Evolutionary conservation across 768 basidiomycete species (phyloP), one percentile per base, ranked within the genome.

Genomic region (Gloeophyllum trabeum): DNA sequence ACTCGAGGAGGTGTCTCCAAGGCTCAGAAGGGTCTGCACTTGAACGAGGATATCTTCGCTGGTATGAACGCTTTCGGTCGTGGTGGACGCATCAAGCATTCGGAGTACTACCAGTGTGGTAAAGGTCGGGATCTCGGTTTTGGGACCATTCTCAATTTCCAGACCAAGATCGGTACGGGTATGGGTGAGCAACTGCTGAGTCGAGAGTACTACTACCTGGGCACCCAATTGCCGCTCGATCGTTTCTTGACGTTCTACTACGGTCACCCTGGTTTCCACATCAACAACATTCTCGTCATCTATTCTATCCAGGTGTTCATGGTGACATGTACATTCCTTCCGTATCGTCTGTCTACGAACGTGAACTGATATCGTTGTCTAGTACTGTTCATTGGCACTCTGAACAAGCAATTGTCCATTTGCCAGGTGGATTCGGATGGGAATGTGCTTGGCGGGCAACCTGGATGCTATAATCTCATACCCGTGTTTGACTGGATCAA

Each of bases 181-280:
- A 99, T 99, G 96, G 96, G 96, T 53, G 96, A 99, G 62, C 96
- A 99, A 58, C 94, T 98, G 92, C 81, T 99, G 52, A 97, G 92
- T 64, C 80, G 96, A 51, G 96, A 99, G 64, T 99, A 99, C 61
- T 99, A 98, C 62, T 99, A 98, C 60, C 72, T 99, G 37, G 96
- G 96, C 40, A 99, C 96, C 6, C 96, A 99, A 60, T 71, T 99
- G 43, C 96, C 96, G 24, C 79, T 99, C 54, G 96, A 99, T 59
- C 86, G 96, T 20, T 99, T 99, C 80, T 70, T 99, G 54, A 98
- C 94, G 18, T 99, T 98, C 73, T 99, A 99, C 68, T 99, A 98
- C 54, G 94, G 87, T 42, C 96, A 99, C 64, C 94, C 96, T 43
- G 96, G 90, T 55, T 99, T 99, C 82, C 96, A 99, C 60, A 79